Evolutionary conservation across 768 basidiomycete species (phyloP).

Genomic region (Lentinula detonsa): DNA sequence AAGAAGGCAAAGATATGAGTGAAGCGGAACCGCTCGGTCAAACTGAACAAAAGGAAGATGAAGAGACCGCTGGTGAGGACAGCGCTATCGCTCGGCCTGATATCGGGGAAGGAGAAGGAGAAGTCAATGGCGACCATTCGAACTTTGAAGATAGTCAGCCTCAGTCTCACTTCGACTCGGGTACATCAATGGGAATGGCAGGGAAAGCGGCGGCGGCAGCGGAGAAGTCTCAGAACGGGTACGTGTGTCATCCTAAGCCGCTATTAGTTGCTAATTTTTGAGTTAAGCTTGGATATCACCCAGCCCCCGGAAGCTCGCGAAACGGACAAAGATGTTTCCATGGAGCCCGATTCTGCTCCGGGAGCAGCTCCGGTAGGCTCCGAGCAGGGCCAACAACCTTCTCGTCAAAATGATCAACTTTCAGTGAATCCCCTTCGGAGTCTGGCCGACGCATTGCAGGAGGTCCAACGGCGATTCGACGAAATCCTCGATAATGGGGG

Average conservation of each 20-base stretch:
- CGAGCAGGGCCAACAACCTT: slow-evolving; percentile 37
- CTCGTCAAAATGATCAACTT: slow-evolving; percentile 31
- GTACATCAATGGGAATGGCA: neutral
- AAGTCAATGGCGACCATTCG: slow-evolving; percentile 22
- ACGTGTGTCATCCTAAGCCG: slow-evolving; percentile 5
- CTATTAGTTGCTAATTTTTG: neutral
- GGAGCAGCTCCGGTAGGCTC: slow-evolving; percentile 34
- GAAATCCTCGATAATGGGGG: slow-evolving; percentile 56
- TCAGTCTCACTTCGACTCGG: neutral
- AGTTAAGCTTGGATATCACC: slow-evolving; percentile 9
- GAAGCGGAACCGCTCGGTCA: neutral
- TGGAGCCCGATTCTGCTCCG: slow-evolving; percentile 2
- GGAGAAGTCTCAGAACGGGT: neutral
- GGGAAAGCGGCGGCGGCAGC: neutral
- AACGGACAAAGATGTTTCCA: slow-evolving; percentile 10
- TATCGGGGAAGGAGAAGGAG: slow-evolving; percentile 35
- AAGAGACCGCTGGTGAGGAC: slow-evolving; percentile 22
- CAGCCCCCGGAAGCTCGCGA: slow-evolving; percentile 15
- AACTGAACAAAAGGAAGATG: slow-evolving; percentile 20
- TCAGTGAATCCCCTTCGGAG: slow-evolving; percentile 60
- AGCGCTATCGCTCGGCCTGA: slow-evolving; percentile 37
- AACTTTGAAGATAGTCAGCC: slow-evolving; percentile 16
- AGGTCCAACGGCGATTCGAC: slow-evolving; percentile 78
- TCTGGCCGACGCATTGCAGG: slow-evolving; percentile 77
- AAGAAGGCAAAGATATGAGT: slow-evolving; percentile 8